Evolutionary conservation across 2,329 filamentous ascomycete species (phyloP).

Genomic region (Dryadomyces quercus-mongolicae): DNA sequence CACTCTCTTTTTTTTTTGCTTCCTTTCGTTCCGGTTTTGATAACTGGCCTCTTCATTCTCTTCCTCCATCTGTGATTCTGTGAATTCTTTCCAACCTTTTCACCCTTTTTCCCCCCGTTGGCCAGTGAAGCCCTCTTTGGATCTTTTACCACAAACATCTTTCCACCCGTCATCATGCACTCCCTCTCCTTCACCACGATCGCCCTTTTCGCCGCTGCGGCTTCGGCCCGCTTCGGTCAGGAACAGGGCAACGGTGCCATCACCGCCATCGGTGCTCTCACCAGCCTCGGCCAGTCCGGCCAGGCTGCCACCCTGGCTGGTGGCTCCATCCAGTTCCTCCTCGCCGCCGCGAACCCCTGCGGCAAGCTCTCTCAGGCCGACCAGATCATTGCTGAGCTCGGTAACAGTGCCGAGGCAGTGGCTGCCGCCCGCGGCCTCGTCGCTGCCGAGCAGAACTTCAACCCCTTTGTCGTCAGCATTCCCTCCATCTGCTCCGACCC

Average conservation of each 20-base stretch:
- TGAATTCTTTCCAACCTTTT: conserved; percentile 5
- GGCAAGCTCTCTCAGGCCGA: conserved; percentile 49
- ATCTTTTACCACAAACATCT: not conserved
- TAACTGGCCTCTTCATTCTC: conserved; percentile 6
- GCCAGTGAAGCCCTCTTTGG: not conserved
- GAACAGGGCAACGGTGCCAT: conserved; percentile 43
- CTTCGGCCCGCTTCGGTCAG: conserved; percentile 45
- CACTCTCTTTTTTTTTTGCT: conserved; percentile 1
- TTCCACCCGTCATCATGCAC: conserved; percentile 6
- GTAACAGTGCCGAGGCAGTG: conserved; percentile 44
- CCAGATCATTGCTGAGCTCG: conserved; percentile 48
- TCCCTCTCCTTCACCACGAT: conserved; percentile 25
- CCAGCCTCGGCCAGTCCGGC: conserved; percentile 41
- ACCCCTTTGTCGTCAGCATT: conserved; percentile 43
- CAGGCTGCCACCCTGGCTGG: conserved; percentile 52
- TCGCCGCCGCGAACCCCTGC: conserved; percentile 36
- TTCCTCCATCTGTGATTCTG: conserved; percentile 3
- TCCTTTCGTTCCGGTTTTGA: conserved; percentile 11
- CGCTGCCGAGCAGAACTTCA: conserved; percentile 15
- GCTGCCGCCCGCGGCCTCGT: conserved; percentile 35
- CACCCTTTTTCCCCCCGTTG: not conserved
- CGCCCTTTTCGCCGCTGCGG: conserved; percentile 16
- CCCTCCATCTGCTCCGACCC: conserved; percentile 54
- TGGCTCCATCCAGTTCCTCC: conserved; percentile 44
- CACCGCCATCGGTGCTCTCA: conserved; percentile 36